phyloP scores from a whole-genome alignment of 768 basidiomycete genomes.

The Tylopilus sp. region DNA sequence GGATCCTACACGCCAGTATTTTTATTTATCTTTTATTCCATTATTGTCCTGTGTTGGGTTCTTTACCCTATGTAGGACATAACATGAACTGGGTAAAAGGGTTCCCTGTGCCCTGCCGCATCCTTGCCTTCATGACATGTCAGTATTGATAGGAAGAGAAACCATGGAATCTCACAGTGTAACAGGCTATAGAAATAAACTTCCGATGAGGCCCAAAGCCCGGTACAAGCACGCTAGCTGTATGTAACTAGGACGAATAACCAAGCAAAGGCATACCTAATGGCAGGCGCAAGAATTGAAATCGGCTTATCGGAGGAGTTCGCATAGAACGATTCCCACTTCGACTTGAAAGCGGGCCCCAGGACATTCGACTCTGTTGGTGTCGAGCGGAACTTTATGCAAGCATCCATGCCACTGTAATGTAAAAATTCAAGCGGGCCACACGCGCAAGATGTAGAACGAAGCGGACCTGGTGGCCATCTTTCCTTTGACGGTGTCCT shows the following conservation, averaged over 20 bases:
- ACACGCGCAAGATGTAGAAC: not conserved
- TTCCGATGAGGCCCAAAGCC: no score
- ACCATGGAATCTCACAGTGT: not conserved
- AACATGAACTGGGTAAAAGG: no score
- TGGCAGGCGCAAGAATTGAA: slow-evolving; percentile 37
- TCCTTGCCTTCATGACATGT: no score
- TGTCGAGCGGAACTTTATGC: slow-evolving; percentile 52
- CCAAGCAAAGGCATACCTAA: slow-evolving; percentile 33
- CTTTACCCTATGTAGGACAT: no score
- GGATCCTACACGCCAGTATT: not conserved
- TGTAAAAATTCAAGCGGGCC: not conserved
- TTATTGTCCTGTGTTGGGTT: no score
- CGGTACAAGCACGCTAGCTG: no score
- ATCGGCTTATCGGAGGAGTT: slow-evolving; percentile 54
- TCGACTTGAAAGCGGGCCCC: not conserved
- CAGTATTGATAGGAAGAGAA: not conserved
- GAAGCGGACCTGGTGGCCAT: not conserved
- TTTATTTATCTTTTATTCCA: no score
- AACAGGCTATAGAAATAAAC: no score
- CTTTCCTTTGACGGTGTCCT: no score
- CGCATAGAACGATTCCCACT: slow-evolving; percentile 52
- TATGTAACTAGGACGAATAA: not conserved
- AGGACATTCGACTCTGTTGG: slow-evolving; percentile 36
- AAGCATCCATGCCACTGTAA: slow-evolving; percentile 34
- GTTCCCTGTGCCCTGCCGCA: no score